A percentile compares a stretch with the other conserved stretches of the same genome.
Evolutionary conservation across 371 early-diverging fungal species (phyloP).

Genomic region (Mortierella sp.): DNA sequence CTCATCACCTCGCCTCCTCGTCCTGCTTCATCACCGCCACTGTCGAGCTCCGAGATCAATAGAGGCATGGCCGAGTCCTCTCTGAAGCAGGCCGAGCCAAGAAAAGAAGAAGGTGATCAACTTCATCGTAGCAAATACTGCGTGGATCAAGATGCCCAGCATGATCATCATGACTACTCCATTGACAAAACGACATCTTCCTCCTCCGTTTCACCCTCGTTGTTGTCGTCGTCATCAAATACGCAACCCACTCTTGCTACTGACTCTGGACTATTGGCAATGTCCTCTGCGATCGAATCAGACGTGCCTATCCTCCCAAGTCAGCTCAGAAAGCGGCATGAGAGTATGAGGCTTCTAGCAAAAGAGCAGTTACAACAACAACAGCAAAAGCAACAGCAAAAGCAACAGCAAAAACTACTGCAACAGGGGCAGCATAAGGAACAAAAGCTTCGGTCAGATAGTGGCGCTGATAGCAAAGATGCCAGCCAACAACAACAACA

Average conservation of each 20-base stretch:
- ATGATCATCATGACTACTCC: conserved; percentile 1
- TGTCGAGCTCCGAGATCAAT: too few species aligned
- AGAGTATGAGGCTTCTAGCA: conserved; percentile 9
- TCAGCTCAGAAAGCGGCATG: conserved; percentile 21
- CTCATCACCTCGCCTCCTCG: neutral
- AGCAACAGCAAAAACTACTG: neutral
- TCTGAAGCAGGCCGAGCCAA: too few species aligned
- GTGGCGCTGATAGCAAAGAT: too few species aligned
- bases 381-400: neutral
- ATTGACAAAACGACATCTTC: too few species aligned
- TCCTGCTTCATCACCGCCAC: too few species aligned
- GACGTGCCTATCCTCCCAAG: conserved; percentile 20
- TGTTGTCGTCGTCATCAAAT: neutral
- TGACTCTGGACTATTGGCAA: neutral
- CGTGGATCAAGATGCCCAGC: too few species aligned
- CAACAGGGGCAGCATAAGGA: neutral
- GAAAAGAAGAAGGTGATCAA: too few species aligned
- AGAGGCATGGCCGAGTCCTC: too few species aligned
- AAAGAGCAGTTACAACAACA: neutral
- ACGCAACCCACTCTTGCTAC: neutral
- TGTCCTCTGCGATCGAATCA: conserved; percentile 1
- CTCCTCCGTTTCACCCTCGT: too few species aligned
- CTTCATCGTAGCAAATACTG: too few species aligned
- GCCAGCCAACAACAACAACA: neutral
- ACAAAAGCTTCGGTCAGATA: neutral